Evolutionary conservation across 106 monocot species (phyloP).

Genomic region (Acorus gramineus): DNA sequence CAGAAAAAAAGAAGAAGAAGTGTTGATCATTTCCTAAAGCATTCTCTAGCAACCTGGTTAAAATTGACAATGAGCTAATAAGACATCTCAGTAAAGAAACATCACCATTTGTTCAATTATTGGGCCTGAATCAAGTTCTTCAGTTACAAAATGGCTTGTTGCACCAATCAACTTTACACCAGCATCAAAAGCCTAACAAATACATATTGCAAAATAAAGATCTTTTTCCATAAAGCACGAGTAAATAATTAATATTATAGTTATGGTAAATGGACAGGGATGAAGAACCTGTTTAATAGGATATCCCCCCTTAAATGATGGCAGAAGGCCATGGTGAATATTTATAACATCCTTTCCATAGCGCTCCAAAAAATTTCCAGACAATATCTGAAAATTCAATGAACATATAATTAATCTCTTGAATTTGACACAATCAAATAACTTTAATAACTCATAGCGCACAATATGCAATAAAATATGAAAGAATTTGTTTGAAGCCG

Average conservation of each 20-base stretch:
- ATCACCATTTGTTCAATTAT: constrained; percentile 96
- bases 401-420: not conserved
- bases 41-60: not conserved
- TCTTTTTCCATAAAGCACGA: too few relatives aligned
- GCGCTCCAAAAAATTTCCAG: constrained; percentile 53
- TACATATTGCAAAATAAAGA: constrained; percentile 1
- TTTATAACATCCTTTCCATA: constrained; percentile 97
- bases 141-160: constrained; percentile 87
- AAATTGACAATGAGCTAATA: not conserved
- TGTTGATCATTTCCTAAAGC: not conserved
- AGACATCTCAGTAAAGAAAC: not conserved
- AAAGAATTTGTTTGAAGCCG: too few relatives aligned
- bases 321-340: constrained; percentile 98
- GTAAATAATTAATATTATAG: not conserved
- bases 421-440: not conserved
- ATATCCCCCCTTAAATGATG: constrained; percentile 86
- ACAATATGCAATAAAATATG: too few relatives aligned
- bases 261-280: constrained; percentile 1
- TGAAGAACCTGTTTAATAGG: constrained; percentile 66
- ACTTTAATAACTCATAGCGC: too few relatives aligned
- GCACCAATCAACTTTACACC: constrained; percentile 98
- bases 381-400: constrained; percentile 45
- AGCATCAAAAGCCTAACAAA: constrained; percentile 70
- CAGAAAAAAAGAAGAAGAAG: too few relatives aligned
- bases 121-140: constrained; percentile 76